Evolutionary conservation across 805 yeast species (phyloP).

Genomic region (Metschnikowia bowlesiae): DNA sequence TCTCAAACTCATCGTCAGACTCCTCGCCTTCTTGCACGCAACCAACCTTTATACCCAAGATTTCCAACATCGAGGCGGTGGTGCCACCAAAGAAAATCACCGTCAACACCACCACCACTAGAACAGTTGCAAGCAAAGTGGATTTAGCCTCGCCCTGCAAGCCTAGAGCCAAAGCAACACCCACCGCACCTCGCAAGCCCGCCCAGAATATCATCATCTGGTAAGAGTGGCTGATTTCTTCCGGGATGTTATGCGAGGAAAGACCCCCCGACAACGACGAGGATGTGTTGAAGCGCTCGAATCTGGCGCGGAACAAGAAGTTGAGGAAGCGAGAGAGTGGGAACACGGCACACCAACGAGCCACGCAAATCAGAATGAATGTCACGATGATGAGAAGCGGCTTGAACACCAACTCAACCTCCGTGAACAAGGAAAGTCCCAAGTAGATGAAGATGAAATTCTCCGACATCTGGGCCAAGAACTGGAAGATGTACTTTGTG

Average conservation of each 20-base stretch:
- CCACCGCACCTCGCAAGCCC: conserved; percentile 97
- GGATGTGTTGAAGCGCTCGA: conserved; percentile 35
- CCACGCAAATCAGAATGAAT: conserved; percentile 83
- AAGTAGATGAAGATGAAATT: conserved; percentile 94
- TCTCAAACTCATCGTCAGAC: conserved; percentile 93
- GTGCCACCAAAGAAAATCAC: conserved; percentile 98
- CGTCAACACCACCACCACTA: conserved; percentile 94
- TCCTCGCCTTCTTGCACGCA: conserved; percentile 69
- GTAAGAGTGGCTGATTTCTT: conserved; percentile 90
- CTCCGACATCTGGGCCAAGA: conserved; percentile 91
- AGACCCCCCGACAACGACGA: conserved; percentile 36
- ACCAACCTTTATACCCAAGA: conserved; percentile 88
- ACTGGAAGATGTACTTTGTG: conserved; percentile 88
- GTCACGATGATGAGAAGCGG: conserved; percentile 90
- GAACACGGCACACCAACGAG: conserved; percentile 97
- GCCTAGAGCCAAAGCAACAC: conserved; percentile 98
- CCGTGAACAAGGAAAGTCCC: conserved; percentile 92
- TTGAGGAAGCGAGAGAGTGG: conserved; percentile 84
- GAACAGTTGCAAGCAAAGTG: conserved; percentile 85
- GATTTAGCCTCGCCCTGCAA: conserved; percentile 89
- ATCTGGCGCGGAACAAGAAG: conserved; percentile 63
- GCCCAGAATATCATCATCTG: conserved; percentile 99
- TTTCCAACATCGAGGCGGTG: conserved; percentile 96
- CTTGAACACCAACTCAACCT: conserved; percentile 90
- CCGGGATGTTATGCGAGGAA: conserved; percentile 47